Percentiles rank a stretch among this genome's conserved stretches.
Evolutionary conservation across 202 grass and related monocot genomes (phyloP).

Genomic region (Schoenoplectus triqueter): DNA sequence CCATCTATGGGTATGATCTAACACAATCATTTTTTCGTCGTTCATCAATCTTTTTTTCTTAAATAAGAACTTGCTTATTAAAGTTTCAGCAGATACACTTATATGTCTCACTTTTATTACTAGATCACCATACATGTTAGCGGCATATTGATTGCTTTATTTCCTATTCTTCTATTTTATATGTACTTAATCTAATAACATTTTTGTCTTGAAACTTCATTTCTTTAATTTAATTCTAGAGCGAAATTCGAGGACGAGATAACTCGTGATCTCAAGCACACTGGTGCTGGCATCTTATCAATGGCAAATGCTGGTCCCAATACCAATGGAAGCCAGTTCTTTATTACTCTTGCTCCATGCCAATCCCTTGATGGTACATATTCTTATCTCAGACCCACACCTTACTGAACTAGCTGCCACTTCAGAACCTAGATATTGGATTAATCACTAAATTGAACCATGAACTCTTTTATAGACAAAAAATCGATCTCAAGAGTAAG

Average conservation of each 20-base stretch:
- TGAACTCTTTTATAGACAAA: neutral
- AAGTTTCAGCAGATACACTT: neutral
- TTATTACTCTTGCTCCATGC: constrained; percentile 90
- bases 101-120: too few relatives aligned
- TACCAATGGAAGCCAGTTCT: constrained; percentile 98
- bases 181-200: neutral
- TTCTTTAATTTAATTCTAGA: constrained; percentile 43
- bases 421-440: neutral
- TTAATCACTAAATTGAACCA: neutral
- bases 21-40: neutral
- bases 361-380: constrained; percentile 86
- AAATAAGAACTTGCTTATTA: neutral
- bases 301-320: constrained; percentile 94
- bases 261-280: constrained; percentile 85
- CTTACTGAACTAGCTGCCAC: neutral
- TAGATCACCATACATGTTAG: neutral
- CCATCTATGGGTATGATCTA: constrained; percentile 79
- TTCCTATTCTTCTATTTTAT: neutral
- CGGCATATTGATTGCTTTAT: neutral
- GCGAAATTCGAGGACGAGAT: constrained; percentile 94
- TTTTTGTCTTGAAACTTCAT: neutral
- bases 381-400: neutral
- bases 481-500: neutral
- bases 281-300: constrained; percentile 85
- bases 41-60: neutral